These are phyloP conservation scores for Pochonia chlamydosporia DNA, from an alignment of 2,329 filamentous ascomycete species.

Conservation along the genomic window DNA sequence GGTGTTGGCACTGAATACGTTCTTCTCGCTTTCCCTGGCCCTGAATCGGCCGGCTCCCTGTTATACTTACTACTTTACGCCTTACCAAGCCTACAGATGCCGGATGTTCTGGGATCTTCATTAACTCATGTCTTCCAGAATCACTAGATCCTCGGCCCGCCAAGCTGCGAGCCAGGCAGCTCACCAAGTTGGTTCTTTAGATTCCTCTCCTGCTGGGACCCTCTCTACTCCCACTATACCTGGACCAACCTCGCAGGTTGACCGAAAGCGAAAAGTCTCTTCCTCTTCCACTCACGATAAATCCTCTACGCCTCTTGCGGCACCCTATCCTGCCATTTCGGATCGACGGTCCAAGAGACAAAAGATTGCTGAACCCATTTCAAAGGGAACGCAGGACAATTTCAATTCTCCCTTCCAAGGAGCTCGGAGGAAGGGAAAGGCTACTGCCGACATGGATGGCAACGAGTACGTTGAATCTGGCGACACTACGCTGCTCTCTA, in stretches of 20 bases:
- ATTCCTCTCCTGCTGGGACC: conserved; percentile 25
- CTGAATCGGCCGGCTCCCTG: background rate
- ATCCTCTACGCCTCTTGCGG: conserved; percentile 28
- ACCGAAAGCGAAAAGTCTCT: conserved; percentile 73
- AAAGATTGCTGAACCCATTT: conserved; percentile 51
- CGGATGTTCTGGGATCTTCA: background rate
- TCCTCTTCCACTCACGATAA: conserved; percentile 37
- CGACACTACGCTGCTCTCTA: background rate
- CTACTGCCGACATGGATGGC: conserved; percentile 63
- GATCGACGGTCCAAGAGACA: conserved; percentile 65
- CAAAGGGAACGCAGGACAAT: conserved; percentile 26
- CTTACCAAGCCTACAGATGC: conserved; percentile 18
- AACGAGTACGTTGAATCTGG: conserved; percentile 48
- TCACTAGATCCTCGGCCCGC: conserved; percentile 91
- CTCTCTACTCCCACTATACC: conserved; percentile 10
- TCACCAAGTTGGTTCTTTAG: conserved; percentile 35
- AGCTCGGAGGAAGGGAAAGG: conserved; percentile 57
- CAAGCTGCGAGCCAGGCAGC: conserved; percentile 65
- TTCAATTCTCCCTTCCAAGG: conserved; percentile 28
- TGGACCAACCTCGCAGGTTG: conserved; percentile 36
- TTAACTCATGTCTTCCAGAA: conserved; percentile 90
- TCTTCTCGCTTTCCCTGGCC: background rate
- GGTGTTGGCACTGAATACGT: background rate
- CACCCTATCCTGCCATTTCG: conserved; percentile 26
- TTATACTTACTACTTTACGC: conserved; percentile 20